Evolutionary conservation across 345 rosid species (phyloP).

Genomic region (Passiflora organensis): DNA sequence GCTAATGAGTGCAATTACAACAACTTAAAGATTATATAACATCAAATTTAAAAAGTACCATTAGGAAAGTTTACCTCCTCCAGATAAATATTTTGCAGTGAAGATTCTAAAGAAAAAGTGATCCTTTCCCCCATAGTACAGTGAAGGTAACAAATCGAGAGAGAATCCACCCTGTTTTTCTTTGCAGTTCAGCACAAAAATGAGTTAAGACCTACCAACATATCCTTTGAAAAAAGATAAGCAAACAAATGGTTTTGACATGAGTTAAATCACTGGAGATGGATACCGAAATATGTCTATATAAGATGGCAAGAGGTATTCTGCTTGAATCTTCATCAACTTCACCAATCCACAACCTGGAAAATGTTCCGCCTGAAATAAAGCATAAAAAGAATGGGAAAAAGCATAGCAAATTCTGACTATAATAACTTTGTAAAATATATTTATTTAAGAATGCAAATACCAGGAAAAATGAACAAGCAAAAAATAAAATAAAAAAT

Average conservation of each 20-base stretch:
- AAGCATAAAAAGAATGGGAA: conserved; percentile 17
- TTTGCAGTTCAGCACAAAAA: conserved; percentile 28
- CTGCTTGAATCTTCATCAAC: conserved; percentile 31
- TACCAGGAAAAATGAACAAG: neutral
- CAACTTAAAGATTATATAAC: neutral
- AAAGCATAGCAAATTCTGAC: neutral
- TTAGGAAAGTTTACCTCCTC: conserved; percentile 46
- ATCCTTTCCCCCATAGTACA: conserved; percentile 40
- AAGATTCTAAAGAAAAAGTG: conserved; percentile 44
- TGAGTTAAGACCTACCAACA: conserved; percentile 9
- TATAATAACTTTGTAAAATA: neutral
- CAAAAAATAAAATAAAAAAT: neutral
- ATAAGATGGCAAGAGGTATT: conserved; percentile 67
- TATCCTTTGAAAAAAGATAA: conserved; percentile 1
- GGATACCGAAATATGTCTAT: conserved; percentile 47
- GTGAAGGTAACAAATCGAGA: conserved; percentile 45
- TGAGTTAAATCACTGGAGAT: neutral
- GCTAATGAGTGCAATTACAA: conserved; percentile 1
- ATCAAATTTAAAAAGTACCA: conserved; percentile 4
- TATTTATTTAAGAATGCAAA: neutral
- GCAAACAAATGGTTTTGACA: neutral
- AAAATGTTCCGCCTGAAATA: conserved; percentile 47
- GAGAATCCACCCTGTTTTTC: conserved; percentile 52
- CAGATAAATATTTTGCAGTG: conserved; percentile 46
- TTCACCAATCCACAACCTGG: conserved; percentile 72